phyloP scores from a whole-genome alignment of 257 asterid species.

The Echites panduratus region DNA sequence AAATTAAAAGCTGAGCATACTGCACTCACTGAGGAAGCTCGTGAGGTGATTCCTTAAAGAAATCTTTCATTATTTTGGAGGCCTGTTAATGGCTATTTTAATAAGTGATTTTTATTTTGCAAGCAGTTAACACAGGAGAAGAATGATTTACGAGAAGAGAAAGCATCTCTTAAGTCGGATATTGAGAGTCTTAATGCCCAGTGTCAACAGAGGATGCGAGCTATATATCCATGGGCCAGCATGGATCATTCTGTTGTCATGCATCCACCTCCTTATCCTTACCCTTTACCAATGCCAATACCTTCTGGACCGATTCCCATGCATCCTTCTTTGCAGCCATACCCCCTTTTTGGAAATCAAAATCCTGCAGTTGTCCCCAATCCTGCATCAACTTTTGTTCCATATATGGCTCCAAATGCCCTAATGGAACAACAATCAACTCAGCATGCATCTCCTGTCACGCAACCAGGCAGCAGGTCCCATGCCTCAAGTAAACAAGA shows the following conservation, averaged over 20 bases:
- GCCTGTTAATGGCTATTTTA: constrained; percentile 19
- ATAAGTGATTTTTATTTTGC: constrained; percentile 11
- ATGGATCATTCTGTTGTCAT: constrained; percentile 89
- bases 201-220: constrained; percentile 67
- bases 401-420: constrained; percentile 66
- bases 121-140: constrained; percentile 60
- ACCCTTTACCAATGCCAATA: constrained; percentile 75
- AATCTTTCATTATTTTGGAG: constrained; percentile 2
- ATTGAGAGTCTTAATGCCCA: constrained; percentile 78
- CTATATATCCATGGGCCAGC: constrained; percentile 92
- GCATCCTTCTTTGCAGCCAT: constrained; percentile 93
- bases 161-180: constrained; percentile 44
- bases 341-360: constrained; percentile 71
- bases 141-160: constrained; percentile 77
- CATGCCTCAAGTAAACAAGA: constrained; percentile 59
- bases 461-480: constrained; percentile 52
- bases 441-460: constrained; percentile 53
- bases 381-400: constrained; percentile 71
- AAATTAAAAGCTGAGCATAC: constrained; percentile 74
- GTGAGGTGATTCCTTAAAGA: constrained; percentile 53
- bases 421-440: constrained; percentile 63
- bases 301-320: constrained; percentile 83
- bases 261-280: constrained; percentile 92
- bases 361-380: constrained; percentile 61
- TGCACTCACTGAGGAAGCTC: constrained; percentile 80